Base-by-base conservation (phyloP, 1,139 yeast genomes). In the Suhomyces terraborum region DNA sequence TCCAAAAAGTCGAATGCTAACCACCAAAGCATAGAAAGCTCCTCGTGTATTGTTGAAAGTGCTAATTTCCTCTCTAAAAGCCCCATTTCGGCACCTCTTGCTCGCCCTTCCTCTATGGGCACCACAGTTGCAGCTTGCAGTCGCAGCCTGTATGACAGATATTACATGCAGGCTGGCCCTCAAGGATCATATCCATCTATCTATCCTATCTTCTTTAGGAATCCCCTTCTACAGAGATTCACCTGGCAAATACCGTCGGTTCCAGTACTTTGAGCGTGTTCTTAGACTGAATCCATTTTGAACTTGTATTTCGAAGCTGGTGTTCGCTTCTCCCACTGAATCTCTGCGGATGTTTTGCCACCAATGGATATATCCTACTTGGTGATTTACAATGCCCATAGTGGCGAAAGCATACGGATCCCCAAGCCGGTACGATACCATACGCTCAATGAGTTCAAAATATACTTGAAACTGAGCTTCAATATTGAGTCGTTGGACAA, bases 401-500 rank as follows among this genome's bases (percentile, higher is more conserved):
- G 58, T 43, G 78, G 78, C 6, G 55, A 56, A 6, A 46, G 53
- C 8, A 41, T 58, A n/a, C 57, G 55, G 40, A 56, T 71, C 13
- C 72, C 77, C 17, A 73, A 72, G 43, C 78, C 78, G 1, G 58
- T 73, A 17, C 58, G 77, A 43, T 72, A 65, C 50, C 75, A 68
- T 39, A 58, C 60, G 38, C 45, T 54, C 55, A 32, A 48, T 43
- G 51, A 49, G 22, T 55, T 59, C 46, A 58, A 56, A 36, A 29
- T 27, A 6, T 49, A 45, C 33, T 28, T 59, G 13, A 51, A 48
- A 36, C 53, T 52, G 27, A 33, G 40, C 24, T 55, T 58, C 32
- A 40, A 28, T 9, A 42, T 49, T 10, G 46, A 48, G n/a, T 43
- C 43, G 24, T 42, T 51, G 1, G 76, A 71, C 19, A 75, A 80